A percentile compares a stretch with the other conserved stretches of the same genome.
These are phyloP conservation scores for Acanthamoeba divionensis DNA, from an alignment of 208 protist species.

Conservation along the genomic window DNA sequence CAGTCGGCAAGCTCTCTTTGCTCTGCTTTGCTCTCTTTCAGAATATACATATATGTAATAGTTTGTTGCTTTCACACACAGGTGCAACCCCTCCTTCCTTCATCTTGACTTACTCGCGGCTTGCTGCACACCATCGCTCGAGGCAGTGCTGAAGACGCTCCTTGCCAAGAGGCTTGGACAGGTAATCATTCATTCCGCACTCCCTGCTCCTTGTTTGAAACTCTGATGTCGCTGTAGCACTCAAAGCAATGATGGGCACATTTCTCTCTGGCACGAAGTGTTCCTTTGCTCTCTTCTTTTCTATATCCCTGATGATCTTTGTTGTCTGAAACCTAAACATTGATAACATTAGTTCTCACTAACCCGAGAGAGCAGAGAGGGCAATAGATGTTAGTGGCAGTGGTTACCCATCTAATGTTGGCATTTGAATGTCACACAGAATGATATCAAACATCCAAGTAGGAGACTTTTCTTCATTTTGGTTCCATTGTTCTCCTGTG, in stretches of 20 bases:
- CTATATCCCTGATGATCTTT: background rate
- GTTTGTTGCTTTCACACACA: too few relatives aligned
- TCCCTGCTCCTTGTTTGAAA: background rate
- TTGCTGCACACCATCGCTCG: background rate
- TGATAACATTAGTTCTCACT: too few relatives aligned
- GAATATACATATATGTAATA: too few relatives aligned
- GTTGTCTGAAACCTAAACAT: background rate
- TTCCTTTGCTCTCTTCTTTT: too few relatives aligned
- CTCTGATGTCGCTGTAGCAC: background rate
- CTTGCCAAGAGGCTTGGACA: constrained; percentile 5
- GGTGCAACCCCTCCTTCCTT: too few relatives aligned
- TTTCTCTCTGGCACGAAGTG: too few relatives aligned
- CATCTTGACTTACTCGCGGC: too few relatives aligned
- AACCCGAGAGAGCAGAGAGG: too few relatives aligned
- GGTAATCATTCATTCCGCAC: constrained; percentile 9
- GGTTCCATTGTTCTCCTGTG: background rate
- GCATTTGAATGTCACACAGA: constrained; percentile 24
- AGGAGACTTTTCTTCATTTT: background rate
- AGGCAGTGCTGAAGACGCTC: background rate
- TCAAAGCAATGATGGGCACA: constrained; percentile 12
- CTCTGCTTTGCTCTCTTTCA: too few relatives aligned
- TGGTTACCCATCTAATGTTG: background rate
- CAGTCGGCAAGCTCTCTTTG: too few relatives aligned
- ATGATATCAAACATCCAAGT: background rate
- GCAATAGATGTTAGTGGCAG: background rate